Evolutionary conservation across 352 stramenopile genomes (phyloP).

Genomic region (Peronospora belbahrii): DNA sequence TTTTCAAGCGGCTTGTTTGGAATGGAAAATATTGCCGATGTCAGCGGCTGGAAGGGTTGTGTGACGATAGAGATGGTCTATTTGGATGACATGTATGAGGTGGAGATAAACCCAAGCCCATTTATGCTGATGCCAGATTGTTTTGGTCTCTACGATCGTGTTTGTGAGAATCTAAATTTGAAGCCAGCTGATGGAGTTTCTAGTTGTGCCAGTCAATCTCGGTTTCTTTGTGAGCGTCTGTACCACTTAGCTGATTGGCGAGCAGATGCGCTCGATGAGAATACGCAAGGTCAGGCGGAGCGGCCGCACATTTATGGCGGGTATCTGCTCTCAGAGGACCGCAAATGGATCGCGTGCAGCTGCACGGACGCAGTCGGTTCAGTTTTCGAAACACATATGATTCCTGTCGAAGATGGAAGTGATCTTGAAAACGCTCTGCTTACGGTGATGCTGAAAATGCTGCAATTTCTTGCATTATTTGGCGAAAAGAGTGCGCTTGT

Average conservation of each 20-base stretch:
- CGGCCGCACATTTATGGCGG: constrained; percentile 36
- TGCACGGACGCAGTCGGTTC: constrained; percentile 54
- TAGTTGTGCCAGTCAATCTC: constrained; percentile 11
- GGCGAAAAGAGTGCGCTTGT: constrained; percentile 40
- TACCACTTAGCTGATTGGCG: constrained; percentile 52
- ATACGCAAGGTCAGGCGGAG: constrained; percentile 7
- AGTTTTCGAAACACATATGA: constrained; percentile 45
- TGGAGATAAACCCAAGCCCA: constrained; percentile 51
- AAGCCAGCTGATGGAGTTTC: constrained; percentile 28
- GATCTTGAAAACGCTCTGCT: constrained; percentile 30
- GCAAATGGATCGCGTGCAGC: constrained; percentile 50
- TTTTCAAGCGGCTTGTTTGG: constrained; percentile 57
- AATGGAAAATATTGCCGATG: constrained; percentile 13
- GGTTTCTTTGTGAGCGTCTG: constrained; percentile 51
- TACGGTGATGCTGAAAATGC: constrained; percentile 37
- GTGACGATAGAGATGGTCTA: constrained; percentile 66
- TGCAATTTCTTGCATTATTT: constrained; percentile 55
- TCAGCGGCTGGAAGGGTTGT: constrained; percentile 36
- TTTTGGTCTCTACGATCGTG: constrained; percentile 60
- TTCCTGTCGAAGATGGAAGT: constrained; percentile 21
- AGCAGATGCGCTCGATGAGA: constrained; percentile 1
- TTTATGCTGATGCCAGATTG: constrained; percentile 46
- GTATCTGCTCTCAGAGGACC: constrained; percentile 46
- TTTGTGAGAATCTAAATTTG: constrained; percentile 50
- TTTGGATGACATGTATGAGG: constrained; percentile 64